Base-by-base conservation (phyloP, 1,284 basidiomycete species). In the Vanrija sp. region DNA sequence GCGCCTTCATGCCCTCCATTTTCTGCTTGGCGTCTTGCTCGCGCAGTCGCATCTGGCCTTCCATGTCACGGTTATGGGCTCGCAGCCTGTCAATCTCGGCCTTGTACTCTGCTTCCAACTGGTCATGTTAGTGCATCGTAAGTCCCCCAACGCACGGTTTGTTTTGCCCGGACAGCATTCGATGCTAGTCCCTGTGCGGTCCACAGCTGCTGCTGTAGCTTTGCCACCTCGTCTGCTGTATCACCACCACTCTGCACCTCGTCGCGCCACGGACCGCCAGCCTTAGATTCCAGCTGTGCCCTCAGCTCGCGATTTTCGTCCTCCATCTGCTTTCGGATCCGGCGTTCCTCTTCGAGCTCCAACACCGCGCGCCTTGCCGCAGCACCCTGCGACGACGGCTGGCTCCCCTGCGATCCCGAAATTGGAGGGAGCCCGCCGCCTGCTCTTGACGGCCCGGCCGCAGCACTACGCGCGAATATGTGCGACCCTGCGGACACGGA, bases 1-100 rank as follows among this genome's bases (percentile, higher is more conserved):
- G 71, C 46, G 65, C 69, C 46, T 66, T 67, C 25, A 72, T 59
- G 52, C 65, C 72, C 46, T 75, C 71, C 10, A 75, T 39, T 39
- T 87, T 55, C 25, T 65, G 57, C 39, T 57, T 61, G 3, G 55
- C 54, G 28, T 72, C 69, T n/a, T 52, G 56, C 40, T 70, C 71
- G 19, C 57, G 62, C 9, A 63, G 60, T 15, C 62, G 60, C 38
- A 70, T 60, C 34, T 63, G 57, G n/a, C 34, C 49, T 34, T 71
- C 67, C 55, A 68, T 63, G 18, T 72, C 65, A 0, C 60, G 58
- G 3, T 67, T 51, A 16, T 61, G 40, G 6, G 49, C 26, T 42
- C 57, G 52, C 6, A 68, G 49, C 50, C 55, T 55, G 18, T 57
- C 61, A 4, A 73, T 53, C 40, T 66, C 54, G 15, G 53, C 46